These are phyloP conservation scores for Canavalia gladiata DNA, from an alignment of 306 rosid species.

Conservation along the genomic window DNA sequence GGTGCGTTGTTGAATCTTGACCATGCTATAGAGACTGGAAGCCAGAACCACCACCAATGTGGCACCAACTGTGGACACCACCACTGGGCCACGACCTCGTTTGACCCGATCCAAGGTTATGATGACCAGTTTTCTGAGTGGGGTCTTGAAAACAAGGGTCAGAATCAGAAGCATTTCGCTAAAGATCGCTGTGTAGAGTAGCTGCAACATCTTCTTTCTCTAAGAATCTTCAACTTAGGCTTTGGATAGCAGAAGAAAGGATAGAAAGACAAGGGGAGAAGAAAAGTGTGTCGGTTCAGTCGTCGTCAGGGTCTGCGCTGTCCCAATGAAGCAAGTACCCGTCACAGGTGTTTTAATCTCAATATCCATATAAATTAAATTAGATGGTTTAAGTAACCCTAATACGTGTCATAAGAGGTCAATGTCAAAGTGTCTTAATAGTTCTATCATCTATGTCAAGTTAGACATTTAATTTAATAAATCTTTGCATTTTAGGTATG, in stretches of 20 bases:
- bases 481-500: too few species aligned
- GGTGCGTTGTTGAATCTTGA: constrained; percentile 69
- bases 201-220: constrained; percentile 66
- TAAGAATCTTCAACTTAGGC: background rate
- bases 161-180: constrained; percentile 71
- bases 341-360: background rate
- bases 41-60: constrained; percentile 70
- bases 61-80: constrained; percentile 71
- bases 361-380: too few species aligned
- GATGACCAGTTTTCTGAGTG: constrained; percentile 84
- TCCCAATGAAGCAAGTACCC: constrained; percentile 21
- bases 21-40: constrained; percentile 71
- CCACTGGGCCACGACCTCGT: constrained; percentile 90
- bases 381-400: too few species aligned
- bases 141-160: constrained; percentile 76
- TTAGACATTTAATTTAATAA: too few species aligned
- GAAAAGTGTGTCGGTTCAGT: background rate
- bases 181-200: constrained; percentile 70
- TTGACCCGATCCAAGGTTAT: constrained; percentile 75
- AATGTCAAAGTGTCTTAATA: too few species aligned
- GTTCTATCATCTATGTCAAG: too few species aligned
- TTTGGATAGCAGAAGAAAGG: background rate
- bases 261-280: background rate
- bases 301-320: background rate
- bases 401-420: too few species aligned